These are phyloP conservation scores for Globisporangium paddicum DNA, from an alignment of 352 stramenopile species.

Conservation along the genomic window DNA sequence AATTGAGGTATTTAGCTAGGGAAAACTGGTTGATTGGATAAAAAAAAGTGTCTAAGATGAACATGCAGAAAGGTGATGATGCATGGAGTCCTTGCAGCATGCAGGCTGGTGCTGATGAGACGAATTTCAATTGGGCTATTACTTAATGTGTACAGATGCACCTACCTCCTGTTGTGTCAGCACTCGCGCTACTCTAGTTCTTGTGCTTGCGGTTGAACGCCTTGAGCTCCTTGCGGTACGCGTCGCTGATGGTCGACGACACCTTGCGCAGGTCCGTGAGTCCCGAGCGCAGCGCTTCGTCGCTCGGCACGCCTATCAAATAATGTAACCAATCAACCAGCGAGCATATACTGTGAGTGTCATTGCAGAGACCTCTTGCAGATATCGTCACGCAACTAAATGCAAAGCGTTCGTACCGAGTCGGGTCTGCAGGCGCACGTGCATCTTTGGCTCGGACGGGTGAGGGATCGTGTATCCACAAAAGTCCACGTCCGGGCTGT, in stretches of 20 bases:
- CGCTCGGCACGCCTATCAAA: constrained; percentile 46
- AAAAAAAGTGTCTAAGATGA: not conserved
- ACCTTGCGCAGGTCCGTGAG: constrained; percentile 73
- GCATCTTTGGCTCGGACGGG: constrained; percentile 93
- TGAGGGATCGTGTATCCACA: constrained; percentile 95
- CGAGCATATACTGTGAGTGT: no score
- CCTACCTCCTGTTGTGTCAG: not conserved
- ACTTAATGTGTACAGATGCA: constrained; percentile 16
- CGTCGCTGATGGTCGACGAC: constrained; percentile 61
- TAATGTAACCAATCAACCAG: no score
- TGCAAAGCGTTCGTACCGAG: constrained; percentile 29
- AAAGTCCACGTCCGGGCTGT: constrained; percentile 89
- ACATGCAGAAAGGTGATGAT: not conserved
- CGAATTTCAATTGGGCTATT: constrained; percentile 10
- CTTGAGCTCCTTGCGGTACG: constrained; percentile 81
- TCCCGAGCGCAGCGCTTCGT: constrained; percentile 58
- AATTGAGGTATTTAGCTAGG: not conserved
- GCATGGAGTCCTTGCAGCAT: not conserved
- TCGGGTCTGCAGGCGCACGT: constrained; percentile 90
- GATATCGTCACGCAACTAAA: not conserved
- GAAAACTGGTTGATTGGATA: constrained; percentile 1
- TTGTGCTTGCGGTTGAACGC: constrained; percentile 81
- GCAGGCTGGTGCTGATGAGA: not conserved
- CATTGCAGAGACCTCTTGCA: not conserved
- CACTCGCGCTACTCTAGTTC: constrained; percentile 28